These are phyloP conservation scores for Rauvolfia tetraphylla DNA, from an alignment of 257 asterid species.

Conservation along the genomic window DNA sequence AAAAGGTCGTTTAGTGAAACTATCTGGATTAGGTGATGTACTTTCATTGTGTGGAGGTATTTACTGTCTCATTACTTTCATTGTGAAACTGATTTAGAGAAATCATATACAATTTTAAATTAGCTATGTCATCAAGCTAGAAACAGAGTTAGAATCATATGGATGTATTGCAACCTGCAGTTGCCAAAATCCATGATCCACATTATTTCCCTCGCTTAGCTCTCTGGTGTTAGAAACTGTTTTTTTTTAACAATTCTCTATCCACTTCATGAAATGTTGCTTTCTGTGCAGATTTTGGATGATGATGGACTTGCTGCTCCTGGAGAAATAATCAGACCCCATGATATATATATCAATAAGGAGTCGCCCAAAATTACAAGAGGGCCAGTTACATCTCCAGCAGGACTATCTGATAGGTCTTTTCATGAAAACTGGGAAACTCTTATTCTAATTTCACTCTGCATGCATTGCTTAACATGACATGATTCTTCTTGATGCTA, in stretches of 20 bases:
- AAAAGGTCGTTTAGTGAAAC: not conserved
- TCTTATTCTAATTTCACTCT: not conserved
- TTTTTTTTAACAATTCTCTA: not conserved
- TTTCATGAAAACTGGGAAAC: conserved; percentile 15
- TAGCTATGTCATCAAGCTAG: not conserved
- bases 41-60: not conserved
- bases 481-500: not conserved
- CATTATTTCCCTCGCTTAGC: not conserved
- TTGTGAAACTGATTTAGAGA: not conserved
- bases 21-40: conserved; percentile 7
- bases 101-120: not conserved
- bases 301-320: conserved; percentile 97
- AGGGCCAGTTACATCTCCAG: conserved; percentile 24
- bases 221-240: not conserved
- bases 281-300: conserved; percentile 63
- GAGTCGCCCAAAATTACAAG: conserved; percentile 56
- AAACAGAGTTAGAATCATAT: not conserved
- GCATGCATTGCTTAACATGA: not conserved
- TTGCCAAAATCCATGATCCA: not conserved
- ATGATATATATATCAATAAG: conserved; percentile 67
- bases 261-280: conserved; percentile 3
- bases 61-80: not conserved
- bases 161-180: not conserved
- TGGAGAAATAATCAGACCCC: conserved; percentile 72
- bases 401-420: conserved; percentile 55